These are phyloP conservation scores for Citrus sinensis DNA, from an alignment of 345 rosid species.

Conservation along the genomic window DVS_A1.0 CM039164.1:25845501-25846000, in stretches of 20 bases:
- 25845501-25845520: background rate
- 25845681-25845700: background rate
- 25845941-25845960: background rate
- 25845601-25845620: background rate
- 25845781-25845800: background rate
- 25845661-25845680: background rate
- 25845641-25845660: background rate
- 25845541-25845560: background rate
- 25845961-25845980: constrained; percentile 6
- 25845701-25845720: background rate
- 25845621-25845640: background rate
- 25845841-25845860: background rate
- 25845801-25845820: background rate
- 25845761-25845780: background rate
- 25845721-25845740: constrained; percentile 9
- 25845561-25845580: too few species aligned
- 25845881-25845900: background rate
- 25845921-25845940: background rate
- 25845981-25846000: constrained; percentile 6
- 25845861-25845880: background rate
- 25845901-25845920: background rate
- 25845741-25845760: background rate
- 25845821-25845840: background rate
- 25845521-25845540: background rate
- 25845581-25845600: background rate